A percentile compares a stretch with the other conserved stretches of the same genome.
Evolutionary conservation across 2,329 filamentous ascomycete genomes (phyloP).

Genomic region (Cercospora sp.): DNA sequence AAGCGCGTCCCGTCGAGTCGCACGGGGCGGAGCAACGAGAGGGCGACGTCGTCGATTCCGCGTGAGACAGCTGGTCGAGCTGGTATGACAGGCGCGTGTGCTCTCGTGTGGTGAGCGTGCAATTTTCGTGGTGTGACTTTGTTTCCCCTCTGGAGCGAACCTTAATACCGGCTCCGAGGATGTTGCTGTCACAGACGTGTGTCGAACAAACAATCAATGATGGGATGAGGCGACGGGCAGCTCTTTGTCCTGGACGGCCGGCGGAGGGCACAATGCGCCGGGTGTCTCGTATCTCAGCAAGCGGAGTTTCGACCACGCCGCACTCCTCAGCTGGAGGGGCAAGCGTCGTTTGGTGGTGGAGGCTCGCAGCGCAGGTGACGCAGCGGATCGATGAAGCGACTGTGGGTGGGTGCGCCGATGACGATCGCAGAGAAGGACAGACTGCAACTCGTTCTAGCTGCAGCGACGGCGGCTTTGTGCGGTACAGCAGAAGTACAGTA

Average conservation of each 20-base stretch:
- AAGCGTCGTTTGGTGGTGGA: neutral
- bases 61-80: neutral
- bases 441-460: neutral
- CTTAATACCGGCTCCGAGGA: neutral
- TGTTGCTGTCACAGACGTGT: neutral
- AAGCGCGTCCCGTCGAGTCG: neutral
- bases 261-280: neutral
- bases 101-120: neutral
- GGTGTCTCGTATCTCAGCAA: neutral
- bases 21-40: neutral
- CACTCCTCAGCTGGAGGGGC: neutral
- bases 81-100: neutral
- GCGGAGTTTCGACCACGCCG: neutral
- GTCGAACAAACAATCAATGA: neutral
- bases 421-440: neutral
- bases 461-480: neutral
- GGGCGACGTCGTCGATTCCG: neutral
- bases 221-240: neutral
- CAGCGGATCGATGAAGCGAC: neutral
- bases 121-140: slow-evolving; percentile 4
- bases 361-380: neutral
- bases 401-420: neutral
- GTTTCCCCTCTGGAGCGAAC: neutral
- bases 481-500: neutral
- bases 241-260: neutral